Evolutionary conservation across 208 protist genomes (phyloP), one percentile per base, ranked within the genome.

Genomic region (Trypanosoma rangeli): DNA sequence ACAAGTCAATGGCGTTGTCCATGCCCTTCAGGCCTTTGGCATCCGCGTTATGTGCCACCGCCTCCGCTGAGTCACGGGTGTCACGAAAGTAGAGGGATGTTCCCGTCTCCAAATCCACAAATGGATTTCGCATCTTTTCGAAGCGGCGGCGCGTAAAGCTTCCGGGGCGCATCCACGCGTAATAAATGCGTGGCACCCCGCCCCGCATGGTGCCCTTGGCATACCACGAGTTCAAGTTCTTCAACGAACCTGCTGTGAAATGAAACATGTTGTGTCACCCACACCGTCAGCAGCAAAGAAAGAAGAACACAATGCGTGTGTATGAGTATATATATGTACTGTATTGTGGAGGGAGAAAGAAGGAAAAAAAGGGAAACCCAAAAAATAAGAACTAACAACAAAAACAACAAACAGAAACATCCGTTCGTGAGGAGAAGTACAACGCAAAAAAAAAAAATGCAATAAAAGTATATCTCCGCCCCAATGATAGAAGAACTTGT

Each of bases 71-170:
- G 67, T 95, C 90, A 31, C 86, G 80, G 9, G 89, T 95, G 73
- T 97, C 93, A 16, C 93, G 87, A 64, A 95, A 97, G 80, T 96
- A 97, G 0, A 97, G 80, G 29, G 93, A 97, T 44, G 90, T 92
- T 52, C 93, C 93, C 5, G 86, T 97, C 69, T 96, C 93, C 49
- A 97, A 78, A 70, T 95, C 86, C 5, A 95, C 93, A 78, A 96
- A 97, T n/a, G 93, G 93, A 74, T 97, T 97, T 12, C 90, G 86
- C 90, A 95, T 94, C 79, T 97, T 97, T 80, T 97, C 93, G 58
- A 97, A 97, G 61, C 89, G 93, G 39, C 90, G 80, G 3, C 93
- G 86, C 37, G 93, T 95, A 56, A 90, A 90, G 69, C 90, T 96
- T 44, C 93, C 93, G 3, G 93, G 93, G 56, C 85, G 88, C 93